These are phyloP conservation scores for Zoysia pacifica DNA, from an alignment of 176 grass and related monocot species.

Conservation along the genomic window DNA sequence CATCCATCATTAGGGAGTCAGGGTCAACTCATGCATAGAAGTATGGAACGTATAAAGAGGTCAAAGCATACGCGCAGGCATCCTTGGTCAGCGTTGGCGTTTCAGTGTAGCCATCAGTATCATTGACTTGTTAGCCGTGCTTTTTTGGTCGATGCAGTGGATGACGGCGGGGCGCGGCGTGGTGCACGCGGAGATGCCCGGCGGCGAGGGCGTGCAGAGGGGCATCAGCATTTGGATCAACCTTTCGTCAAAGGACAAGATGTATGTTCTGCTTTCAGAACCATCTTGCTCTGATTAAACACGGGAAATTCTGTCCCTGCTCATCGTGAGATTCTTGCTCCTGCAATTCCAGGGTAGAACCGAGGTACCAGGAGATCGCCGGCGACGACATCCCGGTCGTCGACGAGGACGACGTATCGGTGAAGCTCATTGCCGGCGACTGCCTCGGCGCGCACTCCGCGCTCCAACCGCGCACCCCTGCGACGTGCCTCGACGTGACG, in stretches of 20 bases:
- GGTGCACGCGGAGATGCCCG: constrained; percentile 91
- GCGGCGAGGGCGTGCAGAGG: constrained; percentile 56
- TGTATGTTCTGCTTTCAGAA: constrained; percentile 30
- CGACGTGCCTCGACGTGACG: constrained; percentile 74
- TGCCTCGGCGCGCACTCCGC: constrained; percentile 58
- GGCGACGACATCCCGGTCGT: constrained; percentile 61
- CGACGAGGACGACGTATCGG: constrained; percentile 54
- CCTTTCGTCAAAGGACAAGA: constrained; percentile 81
- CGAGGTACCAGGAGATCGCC: constrained; percentile 72
- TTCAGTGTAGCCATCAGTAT: too few species aligned
- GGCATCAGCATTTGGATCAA: constrained; percentile 87
- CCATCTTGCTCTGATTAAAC: not conserved
- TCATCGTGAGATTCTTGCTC: not conserved
- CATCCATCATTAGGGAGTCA: not conserved
- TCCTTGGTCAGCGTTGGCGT: constrained; percentile 14
- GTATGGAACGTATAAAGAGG: not conserved
- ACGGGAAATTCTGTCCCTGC: too few species aligned
- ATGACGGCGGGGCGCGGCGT: constrained; percentile 91
- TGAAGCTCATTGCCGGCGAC: constrained; percentile 85
- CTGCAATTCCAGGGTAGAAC: constrained; percentile 57
- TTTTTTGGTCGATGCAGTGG: constrained; percentile 47
- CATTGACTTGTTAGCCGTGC: not conserved
- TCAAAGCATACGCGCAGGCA: not conserved
- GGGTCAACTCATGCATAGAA: not conserved
- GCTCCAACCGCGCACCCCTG: constrained; percentile 65